These are phyloP conservation scores for Cladobotryum protrusum DNA, from an alignment of 2,329 filamentous ascomycete species.

Conservation along the genomic window DNA sequence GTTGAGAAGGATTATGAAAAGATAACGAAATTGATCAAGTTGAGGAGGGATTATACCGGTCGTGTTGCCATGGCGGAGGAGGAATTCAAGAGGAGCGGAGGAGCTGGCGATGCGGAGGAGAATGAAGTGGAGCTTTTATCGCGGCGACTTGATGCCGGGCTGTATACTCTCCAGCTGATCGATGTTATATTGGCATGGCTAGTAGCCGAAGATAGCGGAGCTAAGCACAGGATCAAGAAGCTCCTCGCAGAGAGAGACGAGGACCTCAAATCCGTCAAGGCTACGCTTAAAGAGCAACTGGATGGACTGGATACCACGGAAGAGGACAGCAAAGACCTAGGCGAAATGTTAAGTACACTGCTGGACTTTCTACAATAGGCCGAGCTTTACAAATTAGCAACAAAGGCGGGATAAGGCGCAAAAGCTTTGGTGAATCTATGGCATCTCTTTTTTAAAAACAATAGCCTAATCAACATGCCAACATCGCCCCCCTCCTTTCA, in stretches of 20 bases:
- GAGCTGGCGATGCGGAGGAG: slow-evolving; percentile 25
- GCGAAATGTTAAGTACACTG: slow-evolving; percentile 50
- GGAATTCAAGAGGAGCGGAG: slow-evolving; percentile 30
- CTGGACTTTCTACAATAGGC: slow-evolving; percentile 40
- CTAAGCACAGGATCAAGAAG: slow-evolving; percentile 55
- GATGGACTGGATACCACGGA: slow-evolving; percentile 50
- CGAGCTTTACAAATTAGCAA: not conserved
- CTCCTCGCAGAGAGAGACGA: slow-evolving; percentile 65
- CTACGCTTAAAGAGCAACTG: slow-evolving; percentile 59
- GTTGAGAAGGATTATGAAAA: slow-evolving; percentile 93
- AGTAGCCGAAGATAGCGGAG: slow-evolving; percentile 78
- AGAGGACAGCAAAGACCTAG: slow-evolving; percentile 51
- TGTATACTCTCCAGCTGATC: slow-evolving; percentile 76
- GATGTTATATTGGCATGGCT: slow-evolving; percentile 88
- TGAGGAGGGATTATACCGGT: slow-evolving; percentile 64
- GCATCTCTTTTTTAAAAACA: not conserved
- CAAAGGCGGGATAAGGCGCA: not conserved
- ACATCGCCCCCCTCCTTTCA: no score
- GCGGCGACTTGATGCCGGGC: slow-evolving; percentile 70
- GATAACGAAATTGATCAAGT: slow-evolving; percentile 60
- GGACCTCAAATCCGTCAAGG: slow-evolving; percentile 54
- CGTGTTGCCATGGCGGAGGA: slow-evolving; percentile 53
- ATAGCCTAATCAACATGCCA: not conserved
- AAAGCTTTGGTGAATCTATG: not conserved
- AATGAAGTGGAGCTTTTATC: slow-evolving; percentile 68